Evolutionary conservation across 177 flowering plant genomes (phyloP).

Genomic region (Vitis hybrid): DNA sequence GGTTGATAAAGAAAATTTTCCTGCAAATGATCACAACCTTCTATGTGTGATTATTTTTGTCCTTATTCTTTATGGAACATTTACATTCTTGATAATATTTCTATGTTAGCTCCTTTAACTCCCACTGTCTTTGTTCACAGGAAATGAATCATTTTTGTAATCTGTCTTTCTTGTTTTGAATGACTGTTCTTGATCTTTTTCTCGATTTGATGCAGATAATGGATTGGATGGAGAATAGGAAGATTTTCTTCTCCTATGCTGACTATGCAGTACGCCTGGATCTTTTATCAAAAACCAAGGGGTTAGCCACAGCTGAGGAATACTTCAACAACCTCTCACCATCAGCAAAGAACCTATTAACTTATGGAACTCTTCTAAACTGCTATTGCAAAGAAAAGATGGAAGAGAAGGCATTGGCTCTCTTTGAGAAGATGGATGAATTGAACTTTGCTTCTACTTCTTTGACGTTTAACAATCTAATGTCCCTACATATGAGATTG

Average conservation of each 20-base stretch:
- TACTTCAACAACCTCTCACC: conserved; percentile 41
- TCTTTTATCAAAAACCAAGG: conserved; percentile 52
- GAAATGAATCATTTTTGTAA: too few species aligned
- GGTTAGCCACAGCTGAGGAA: conserved; percentile 53
- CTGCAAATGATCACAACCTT: too few species aligned
- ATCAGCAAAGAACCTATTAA: conserved; percentile 21
- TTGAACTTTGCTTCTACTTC: conserved; percentile 23
- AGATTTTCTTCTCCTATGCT: conserved; percentile 17
- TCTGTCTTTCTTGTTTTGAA: not conserved
- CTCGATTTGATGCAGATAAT: conserved; percentile 40
- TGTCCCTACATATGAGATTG: conserved; percentile 41
- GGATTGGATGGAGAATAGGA: conserved; percentile 66
- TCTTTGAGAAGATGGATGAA: conserved; percentile 50
- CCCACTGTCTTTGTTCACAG: too few species aligned
- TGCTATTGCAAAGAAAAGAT: conserved; percentile 50
- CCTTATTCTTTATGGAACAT: too few species aligned
- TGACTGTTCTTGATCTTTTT: not conserved
- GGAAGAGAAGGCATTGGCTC: conserved; percentile 48
- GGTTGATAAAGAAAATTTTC: too few species aligned
- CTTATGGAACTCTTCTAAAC: conserved; percentile 61
- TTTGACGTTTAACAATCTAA: conserved; percentile 46
- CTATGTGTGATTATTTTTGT: too few species aligned
- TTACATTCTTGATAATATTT: too few species aligned
- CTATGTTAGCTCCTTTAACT: too few species aligned
- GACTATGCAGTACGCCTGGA: conserved; percentile 49